These are phyloP conservation scores for Diaporthe vaccinii DNA, from an alignment of 2,329 filamentous ascomycete genomes.

Conservation along the genomic window DNA sequence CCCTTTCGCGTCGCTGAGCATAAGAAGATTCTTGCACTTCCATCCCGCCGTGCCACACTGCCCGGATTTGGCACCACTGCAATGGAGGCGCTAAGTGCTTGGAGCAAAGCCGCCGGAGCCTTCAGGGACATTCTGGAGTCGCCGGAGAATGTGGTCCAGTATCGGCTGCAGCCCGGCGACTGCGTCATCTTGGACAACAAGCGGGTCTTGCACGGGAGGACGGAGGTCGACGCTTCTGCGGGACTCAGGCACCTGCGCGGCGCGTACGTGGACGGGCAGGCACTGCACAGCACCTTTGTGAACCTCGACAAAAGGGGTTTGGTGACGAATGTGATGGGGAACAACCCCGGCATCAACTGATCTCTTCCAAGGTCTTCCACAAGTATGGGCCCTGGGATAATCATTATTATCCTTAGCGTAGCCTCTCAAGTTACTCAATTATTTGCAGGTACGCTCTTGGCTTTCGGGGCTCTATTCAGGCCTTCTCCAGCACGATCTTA, in stretches of 20 bases:
- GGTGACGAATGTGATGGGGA: not conserved
- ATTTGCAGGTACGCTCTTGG: too few relatives aligned
- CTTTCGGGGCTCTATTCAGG: not conserved
- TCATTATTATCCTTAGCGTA: too few relatives aligned
- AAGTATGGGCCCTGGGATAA: too few relatives aligned
- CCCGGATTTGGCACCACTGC: too few relatives aligned
- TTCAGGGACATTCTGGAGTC: constrained; percentile 74
- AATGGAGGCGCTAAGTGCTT: constrained; percentile 45
- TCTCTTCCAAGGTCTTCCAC: too few relatives aligned
- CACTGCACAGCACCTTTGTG: constrained; percentile 44
- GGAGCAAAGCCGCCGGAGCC: constrained; percentile 62
- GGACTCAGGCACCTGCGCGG: constrained; percentile 88
- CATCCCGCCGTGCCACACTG: too few relatives aligned
- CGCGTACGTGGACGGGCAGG: constrained; percentile 77
- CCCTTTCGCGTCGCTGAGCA: too few relatives aligned
- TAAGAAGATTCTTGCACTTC: too few relatives aligned
- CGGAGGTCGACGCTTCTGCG: constrained; percentile 76
- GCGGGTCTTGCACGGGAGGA: constrained; percentile 86
- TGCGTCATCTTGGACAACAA: constrained; percentile 95
- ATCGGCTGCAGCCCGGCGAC: constrained; percentile 83
- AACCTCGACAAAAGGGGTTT: not conserved
- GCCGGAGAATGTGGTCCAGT: constrained; percentile 72
- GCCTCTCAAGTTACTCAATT: too few relatives aligned
- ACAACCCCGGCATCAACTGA: too few relatives aligned
- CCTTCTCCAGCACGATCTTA: not conserved